Conservation (phyloP, 2,329 filamentous ascomycete genomes). For the Trichoderma afroharzianum region DNA sequence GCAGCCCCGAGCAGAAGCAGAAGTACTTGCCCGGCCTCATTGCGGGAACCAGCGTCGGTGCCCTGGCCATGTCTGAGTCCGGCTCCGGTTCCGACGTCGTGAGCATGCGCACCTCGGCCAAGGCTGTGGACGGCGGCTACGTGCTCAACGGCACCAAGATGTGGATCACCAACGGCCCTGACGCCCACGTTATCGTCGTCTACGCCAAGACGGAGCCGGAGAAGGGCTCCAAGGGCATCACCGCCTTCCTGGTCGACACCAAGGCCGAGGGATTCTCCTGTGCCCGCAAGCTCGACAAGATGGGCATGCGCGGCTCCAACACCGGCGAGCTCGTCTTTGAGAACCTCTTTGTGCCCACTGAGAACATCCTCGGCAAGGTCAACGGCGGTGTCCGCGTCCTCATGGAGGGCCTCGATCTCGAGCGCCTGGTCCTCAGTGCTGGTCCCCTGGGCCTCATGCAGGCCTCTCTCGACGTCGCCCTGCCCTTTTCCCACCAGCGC, state of each 20-base stretch:
- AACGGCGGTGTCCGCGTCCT: constrained; percentile 84
- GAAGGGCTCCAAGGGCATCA: constrained; percentile 83
- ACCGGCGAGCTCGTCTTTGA: constrained; percentile 93
- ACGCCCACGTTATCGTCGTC: constrained; percentile 90
- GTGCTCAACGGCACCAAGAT: constrained; percentile 89
- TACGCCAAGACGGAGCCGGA: constrained; percentile 91
- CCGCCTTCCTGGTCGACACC: constrained; percentile 84
- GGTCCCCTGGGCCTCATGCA: constrained; percentile 95
- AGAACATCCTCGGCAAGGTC: constrained; percentile 74
- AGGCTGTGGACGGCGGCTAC: constrained; percentile 78
- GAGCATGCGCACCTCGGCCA: constrained; percentile 86
- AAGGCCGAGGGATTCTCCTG: constrained; percentile 73
- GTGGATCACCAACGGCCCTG: constrained; percentile 99
- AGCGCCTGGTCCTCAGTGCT: constrained; percentile 85
- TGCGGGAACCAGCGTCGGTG: constrained; percentile 76
- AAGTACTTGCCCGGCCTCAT: constrained; percentile 78
- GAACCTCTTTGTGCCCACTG: constrained; percentile 79
- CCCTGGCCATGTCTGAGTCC: constrained; percentile 92
- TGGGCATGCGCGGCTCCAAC: constrained; percentile 96
- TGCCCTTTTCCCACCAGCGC: constrained; percentile 85
- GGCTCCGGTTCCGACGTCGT: constrained; percentile 91
- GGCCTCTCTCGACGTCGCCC: constrained; percentile 75
- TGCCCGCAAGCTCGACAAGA: constrained; percentile 89
- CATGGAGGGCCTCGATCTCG: constrained; percentile 94
- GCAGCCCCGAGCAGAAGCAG: constrained; percentile 71